Conservation (phyloP, 176 grass and related monocot genomes). For the Carex cristatella region DNA sequence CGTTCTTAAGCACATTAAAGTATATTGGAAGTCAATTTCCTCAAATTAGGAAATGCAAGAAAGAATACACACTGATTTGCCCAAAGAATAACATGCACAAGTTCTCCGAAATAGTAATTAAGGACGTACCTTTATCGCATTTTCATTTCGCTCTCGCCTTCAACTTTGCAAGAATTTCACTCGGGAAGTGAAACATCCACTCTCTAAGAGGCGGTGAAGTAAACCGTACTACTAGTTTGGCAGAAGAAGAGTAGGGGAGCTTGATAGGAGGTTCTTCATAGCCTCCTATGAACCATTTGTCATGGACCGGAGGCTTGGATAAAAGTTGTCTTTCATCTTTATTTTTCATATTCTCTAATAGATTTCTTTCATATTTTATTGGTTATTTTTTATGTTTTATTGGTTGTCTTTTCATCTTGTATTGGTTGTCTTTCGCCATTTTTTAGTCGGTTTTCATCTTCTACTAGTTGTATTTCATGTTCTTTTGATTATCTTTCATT, state of each 20-base stretch:
- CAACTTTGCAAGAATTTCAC: conserved; percentile 13
- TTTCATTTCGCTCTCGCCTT: conserved; percentile 34
- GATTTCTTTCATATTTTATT: too few relatives aligned
- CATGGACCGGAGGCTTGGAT: not conserved
- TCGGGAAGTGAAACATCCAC: conserved; percentile 35
- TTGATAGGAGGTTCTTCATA: conserved; percentile 26
- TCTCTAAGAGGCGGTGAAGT: not conserved
- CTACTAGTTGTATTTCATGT: too few relatives aligned
- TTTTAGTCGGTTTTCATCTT: too few relatives aligned
- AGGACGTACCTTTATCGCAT: not conserved
- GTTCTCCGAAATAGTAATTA: not conserved
- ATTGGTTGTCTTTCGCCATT: too few relatives aligned
- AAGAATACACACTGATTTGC: not conserved
- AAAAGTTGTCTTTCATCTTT: not conserved
- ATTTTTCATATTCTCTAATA: too few relatives aligned
- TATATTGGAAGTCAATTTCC: not conserved
- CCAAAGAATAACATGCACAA: not conserved
- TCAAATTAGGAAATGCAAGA: not conserved
- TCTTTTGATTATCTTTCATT: too few relatives aligned
- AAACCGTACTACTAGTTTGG: not conserved
- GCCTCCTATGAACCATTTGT: conserved; percentile 31
- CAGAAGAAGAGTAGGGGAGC: conserved; percentile 1
- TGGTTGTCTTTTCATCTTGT: too few relatives aligned
- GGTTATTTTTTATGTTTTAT: too few relatives aligned
- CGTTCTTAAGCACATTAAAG: not conserved